Conservation (phyloP, 805 yeast genomes). For the Ogataea neopini region DNA sequence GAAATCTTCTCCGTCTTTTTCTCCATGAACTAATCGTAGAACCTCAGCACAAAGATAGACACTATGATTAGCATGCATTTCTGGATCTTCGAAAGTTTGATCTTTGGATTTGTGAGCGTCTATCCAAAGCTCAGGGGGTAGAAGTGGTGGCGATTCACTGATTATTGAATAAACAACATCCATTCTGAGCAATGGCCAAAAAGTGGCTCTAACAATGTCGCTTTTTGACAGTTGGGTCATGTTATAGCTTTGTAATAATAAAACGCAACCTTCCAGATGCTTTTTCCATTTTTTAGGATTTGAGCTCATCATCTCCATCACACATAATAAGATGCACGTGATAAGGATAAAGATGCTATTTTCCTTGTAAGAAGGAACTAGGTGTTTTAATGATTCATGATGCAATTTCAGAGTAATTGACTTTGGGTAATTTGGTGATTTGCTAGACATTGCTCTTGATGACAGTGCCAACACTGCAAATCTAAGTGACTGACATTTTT, state of each 20-base stretch:
- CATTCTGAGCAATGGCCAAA: conserved; percentile 46
- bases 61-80: conserved; percentile 42
- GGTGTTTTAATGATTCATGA: conserved; percentile 35
- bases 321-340: conserved; percentile 44
- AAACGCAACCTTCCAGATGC: conserved; percentile 44
- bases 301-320: conserved; percentile 46
- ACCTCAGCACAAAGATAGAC: conserved; percentile 40
- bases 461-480: conserved; percentile 27
- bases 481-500: conserved; percentile 19
- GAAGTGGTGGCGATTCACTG: conserved; percentile 40
- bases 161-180: conserved; percentile 42
- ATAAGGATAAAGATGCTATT: conserved; percentile 30
- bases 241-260: conserved; percentile 37
- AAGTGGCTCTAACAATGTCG: conserved; percentile 37
- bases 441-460: conserved; percentile 22
- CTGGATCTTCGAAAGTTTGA: conserved; percentile 19
- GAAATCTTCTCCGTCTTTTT: conserved; percentile 31
- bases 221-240: conserved; percentile 38
- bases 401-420: conserved; percentile 33
- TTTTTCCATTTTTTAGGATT: conserved; percentile 42
- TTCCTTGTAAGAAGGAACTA: conserved; percentile 23
- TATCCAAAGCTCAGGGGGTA: conserved; percentile 38
- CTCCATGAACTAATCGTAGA: conserved; percentile 34
- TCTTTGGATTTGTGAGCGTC: conserved; percentile 17
- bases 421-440: conserved; percentile 20